Percentiles rank a stretch among this genome's conserved stretches.
Conservation (phyloP, 2,329 filamentous ascomycete genomes). For the Ploettnerulaceae sp. region DNA sequence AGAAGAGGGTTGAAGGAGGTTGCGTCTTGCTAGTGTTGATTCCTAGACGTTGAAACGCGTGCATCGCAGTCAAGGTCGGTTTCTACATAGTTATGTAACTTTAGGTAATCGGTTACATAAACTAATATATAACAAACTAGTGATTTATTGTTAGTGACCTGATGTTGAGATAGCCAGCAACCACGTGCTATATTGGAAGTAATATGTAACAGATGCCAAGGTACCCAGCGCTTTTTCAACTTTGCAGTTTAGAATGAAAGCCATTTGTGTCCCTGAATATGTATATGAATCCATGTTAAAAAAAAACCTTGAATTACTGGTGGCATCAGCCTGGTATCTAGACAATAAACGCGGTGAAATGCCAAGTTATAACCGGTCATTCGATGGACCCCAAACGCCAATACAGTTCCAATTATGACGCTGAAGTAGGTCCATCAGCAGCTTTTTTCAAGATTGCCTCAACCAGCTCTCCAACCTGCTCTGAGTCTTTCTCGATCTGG, state of each 20-base stretch:
- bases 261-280: no score
- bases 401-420: background rate
- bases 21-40: background rate
- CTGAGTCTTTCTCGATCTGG: constrained; percentile 38
- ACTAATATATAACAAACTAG: no score
- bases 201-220: no score
- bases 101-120: no score
- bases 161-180: no score
- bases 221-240: no score
- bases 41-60: no score
- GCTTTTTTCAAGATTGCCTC: constrained; percentile 20
- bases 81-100: no score
- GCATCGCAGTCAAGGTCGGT: no score
- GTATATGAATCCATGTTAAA: background rate
- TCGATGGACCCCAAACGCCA: background rate
- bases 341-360: background rate
- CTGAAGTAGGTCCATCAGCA: background rate
- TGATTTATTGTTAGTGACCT: no score
- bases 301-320: background rate
- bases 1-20: constrained; percentile 23
- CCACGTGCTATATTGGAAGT: no score
- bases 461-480: constrained; percentile 30
- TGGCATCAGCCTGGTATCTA: constrained; percentile 8
- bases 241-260: no score
- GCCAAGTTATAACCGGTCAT: background rate